A percentile compares a stretch with the other conserved stretches of the same genome.
Evolutionary conservation across 2,329 filamentous ascomycete genomes (phyloP).

Genomic region (Clonostachys sp.): DNA sequence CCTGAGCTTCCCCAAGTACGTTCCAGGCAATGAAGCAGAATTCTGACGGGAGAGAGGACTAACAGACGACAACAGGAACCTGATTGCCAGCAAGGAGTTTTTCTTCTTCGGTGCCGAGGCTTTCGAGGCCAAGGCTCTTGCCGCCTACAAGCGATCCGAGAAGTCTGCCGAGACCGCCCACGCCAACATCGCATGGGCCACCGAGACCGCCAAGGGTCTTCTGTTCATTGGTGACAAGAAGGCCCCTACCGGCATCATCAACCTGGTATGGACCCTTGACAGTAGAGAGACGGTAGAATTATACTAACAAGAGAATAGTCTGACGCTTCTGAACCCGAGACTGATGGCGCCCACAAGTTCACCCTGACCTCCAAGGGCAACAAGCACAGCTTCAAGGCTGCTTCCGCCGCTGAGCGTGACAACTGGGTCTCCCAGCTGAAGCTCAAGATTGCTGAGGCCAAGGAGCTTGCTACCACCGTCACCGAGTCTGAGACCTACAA

Average conservation of each 20-base stretch:
- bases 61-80: slow-evolving; percentile 53
- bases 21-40: slow-evolving; percentile 4
- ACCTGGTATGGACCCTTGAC: slow-evolving; percentile 60
- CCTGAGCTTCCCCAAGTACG: slow-evolving; percentile 81
- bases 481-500: slow-evolving; percentile 85
- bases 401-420: slow-evolving; percentile 71
- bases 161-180: slow-evolving; percentile 74
- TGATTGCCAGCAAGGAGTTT: slow-evolving; percentile 88
- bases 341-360: slow-evolving; percentile 78
- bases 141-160: slow-evolving; percentile 79
- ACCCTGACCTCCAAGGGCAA: slow-evolving; percentile 78
- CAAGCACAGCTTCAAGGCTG: slow-evolving; percentile 92
- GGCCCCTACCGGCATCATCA: slow-evolving; percentile 75
- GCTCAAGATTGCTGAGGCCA: slow-evolving; percentile 78
- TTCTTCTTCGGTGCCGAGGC: slow-evolving; percentile 81
- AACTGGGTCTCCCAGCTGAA: slow-evolving; percentile 87
- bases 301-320: slow-evolving; percentile 34
- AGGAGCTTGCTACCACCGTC: slow-evolving; percentile 70
- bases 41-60: slow-evolving; percentile 6
- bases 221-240: slow-evolving; percentile 88
- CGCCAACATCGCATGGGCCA: slow-evolving; percentile 81
- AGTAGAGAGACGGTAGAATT: neutral
- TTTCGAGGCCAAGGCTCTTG: slow-evolving; percentile 68
- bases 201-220: slow-evolving; percentile 91
- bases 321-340: slow-evolving; percentile 65